Conservation (phyloP, 345 rosid species). For the Linum lewisii region DNA sequence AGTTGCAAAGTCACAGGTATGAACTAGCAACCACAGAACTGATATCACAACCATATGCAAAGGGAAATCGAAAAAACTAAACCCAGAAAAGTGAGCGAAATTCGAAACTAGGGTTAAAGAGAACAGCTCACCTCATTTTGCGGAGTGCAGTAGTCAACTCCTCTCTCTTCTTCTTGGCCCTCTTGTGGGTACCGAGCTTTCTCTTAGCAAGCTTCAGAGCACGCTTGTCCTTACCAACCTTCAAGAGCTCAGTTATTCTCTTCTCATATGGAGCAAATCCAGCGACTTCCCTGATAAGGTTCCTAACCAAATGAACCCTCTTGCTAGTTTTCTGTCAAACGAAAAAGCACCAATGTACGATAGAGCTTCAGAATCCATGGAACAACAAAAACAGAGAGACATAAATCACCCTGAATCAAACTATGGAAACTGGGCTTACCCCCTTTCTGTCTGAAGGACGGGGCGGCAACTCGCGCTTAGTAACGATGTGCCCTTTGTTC, state of each 20-base stretch:
- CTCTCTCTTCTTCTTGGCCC: conserved; percentile 88
- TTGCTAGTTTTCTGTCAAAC: conserved; percentile 62
- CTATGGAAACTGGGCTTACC: conserved; percentile 16
- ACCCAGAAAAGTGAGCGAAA: too few species aligned
- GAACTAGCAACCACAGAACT: too few species aligned
- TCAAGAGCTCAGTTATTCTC: conserved; percentile 78
- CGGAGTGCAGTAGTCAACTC: conserved; percentile 78
- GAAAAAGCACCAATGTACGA: not conserved
- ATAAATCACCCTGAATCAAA: not conserved
- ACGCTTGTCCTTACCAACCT: conserved; percentile 85
- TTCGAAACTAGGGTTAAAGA: not conserved
- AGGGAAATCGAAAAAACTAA: too few species aligned
- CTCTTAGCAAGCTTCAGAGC: conserved; percentile 81
- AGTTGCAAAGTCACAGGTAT: too few species aligned
- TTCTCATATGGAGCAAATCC: conserved; percentile 90
- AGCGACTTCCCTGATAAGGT: conserved; percentile 75
- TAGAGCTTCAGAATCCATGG: not conserved
- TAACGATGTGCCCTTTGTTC: conserved; percentile 33
- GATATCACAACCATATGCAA: too few species aligned
- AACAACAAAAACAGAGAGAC: not conserved
- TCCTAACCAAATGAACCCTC: conserved; percentile 66
- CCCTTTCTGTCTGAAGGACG: conserved; percentile 34
- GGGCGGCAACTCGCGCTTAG: conserved; percentile 28
- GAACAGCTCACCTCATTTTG: conserved; percentile 46
- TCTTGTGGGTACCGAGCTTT: conserved; percentile 88